Conservation (phyloP, 495 filamentous ascomycete species). For the Lepraria neglecta region DNA sequence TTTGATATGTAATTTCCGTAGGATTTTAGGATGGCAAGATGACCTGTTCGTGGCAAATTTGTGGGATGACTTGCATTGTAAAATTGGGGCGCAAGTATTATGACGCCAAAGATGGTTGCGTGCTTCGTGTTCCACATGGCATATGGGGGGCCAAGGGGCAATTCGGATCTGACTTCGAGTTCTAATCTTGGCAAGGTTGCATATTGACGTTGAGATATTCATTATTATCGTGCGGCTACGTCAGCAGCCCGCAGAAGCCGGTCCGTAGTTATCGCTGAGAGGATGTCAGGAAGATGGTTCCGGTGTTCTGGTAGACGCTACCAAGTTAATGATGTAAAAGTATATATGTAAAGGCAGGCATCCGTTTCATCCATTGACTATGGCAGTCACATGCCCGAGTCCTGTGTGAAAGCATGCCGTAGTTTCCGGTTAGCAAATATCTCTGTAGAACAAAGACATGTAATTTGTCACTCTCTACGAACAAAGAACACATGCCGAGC, state of each 20-base stretch:
- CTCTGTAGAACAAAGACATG: too few species aligned
- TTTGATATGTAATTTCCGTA: not conserved
- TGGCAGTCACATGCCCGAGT: not conserved
- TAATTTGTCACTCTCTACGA: not conserved
- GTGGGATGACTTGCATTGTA: slow-evolving; percentile 13
- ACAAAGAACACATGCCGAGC: not conserved
- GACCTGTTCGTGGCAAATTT: not conserved
- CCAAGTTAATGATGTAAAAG: not conserved
- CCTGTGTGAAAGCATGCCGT: not conserved
- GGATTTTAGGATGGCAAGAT: slow-evolving; percentile 8
- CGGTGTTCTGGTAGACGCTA: slow-evolving; percentile 1
- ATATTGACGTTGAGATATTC: not conserved
- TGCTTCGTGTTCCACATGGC: not conserved
- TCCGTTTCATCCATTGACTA: slow-evolving; percentile 8
- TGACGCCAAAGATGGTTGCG: slow-evolving; percentile 4
- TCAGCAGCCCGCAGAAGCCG: not conserved
- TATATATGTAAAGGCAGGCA: slow-evolving; percentile 2
- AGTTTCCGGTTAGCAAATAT: not conserved
- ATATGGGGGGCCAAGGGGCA: not conserved
- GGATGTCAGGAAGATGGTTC: slow-evolving; percentile 4
- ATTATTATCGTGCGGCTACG: not conserved
- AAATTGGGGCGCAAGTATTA: not conserved
- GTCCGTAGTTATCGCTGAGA: not conserved
- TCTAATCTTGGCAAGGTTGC: slow-evolving; percentile 7
- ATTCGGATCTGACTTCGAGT: too few species aligned